Evolutionary conservation across 352 stramenopile genomes (phyloP).

Genomic region (Pythium myriotylum): DNA sequence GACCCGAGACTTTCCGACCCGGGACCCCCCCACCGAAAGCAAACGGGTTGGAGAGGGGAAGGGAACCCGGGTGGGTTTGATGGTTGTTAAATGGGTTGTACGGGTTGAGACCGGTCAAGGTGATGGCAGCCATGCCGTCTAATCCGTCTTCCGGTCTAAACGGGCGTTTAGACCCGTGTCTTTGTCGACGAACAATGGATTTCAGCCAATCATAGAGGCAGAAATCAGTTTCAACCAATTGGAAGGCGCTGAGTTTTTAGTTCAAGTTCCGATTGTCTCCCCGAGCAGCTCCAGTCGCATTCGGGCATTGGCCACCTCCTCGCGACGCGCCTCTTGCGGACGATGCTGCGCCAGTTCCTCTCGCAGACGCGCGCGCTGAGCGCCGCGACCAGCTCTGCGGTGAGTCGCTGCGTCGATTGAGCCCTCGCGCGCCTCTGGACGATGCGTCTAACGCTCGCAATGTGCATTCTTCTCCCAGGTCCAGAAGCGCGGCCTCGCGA

Average conservation of each 20-base stretch:
- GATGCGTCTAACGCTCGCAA: constrained; percentile 8
- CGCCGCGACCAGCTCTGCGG: constrained; percentile 13
- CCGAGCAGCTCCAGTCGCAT: constrained; percentile 9
- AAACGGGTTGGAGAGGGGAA: no score
- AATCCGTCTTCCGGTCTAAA: constrained; percentile 10
- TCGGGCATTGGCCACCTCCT: constrained; percentile 7
- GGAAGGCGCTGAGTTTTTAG: neutral
- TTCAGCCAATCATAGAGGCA: no score
- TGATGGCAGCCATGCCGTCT: constrained; percentile 14
- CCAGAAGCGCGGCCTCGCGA: constrained; percentile 16
- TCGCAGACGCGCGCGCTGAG: constrained; percentile 12
- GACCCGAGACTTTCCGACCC: no score
- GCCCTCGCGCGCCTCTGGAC: neutral
- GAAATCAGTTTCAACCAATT: constrained; percentile 24
- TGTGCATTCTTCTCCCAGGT: neutral
- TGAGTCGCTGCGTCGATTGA: constrained; percentile 14
- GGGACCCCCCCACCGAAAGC: no score
- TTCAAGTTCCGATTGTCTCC: neutral
- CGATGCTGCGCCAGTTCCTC: constrained; percentile 28
- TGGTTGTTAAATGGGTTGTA: neutral
- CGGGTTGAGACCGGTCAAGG: no score
- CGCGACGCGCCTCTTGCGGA: neutral
- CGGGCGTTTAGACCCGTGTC: constrained; percentile 1
- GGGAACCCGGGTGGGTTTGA: no score
- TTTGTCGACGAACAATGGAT: constrained; percentile 11